Evolutionary conservation across 805 yeast species (phyloP).

Genomic region (Soucietia sequanensis): DNA sequence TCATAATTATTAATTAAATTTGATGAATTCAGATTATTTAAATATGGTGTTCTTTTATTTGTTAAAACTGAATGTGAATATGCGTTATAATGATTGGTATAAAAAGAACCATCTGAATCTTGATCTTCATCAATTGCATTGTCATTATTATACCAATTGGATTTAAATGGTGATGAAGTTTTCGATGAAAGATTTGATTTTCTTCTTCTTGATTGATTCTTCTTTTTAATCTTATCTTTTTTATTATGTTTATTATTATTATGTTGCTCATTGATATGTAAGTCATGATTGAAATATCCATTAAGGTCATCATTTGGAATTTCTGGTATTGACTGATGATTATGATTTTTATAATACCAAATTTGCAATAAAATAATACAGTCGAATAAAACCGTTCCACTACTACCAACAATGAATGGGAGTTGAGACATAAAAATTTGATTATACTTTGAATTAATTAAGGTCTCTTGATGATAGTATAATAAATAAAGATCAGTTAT

Average conservation of each 20-base stretch:
- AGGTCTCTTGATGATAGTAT: slow-evolving; percentile 11
- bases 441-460: slow-evolving; percentile 22
- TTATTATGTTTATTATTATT: no score
- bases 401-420: slow-evolving; percentile 81
- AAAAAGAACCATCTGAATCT: not conserved
- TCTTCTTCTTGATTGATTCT: no score
- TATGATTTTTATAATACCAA: slow-evolving; percentile 15
- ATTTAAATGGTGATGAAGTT: slow-evolving; percentile 33
- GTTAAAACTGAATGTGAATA: not conserved
- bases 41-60: not conserved
- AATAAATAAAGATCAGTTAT: slow-evolving; percentile 28
- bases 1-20: no score
- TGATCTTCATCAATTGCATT: not conserved
- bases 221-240: slow-evolving; percentile 1
- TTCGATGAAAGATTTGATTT: no score
- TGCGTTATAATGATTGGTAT: slow-evolving; percentile 1
- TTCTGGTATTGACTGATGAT: slow-evolving; percentile 5
- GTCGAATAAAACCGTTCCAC: slow-evolving; percentile 76
- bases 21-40: no score
- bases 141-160: slow-evolving; percentile 38
- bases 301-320: not conserved
- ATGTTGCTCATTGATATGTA: slow-evolving; percentile 1
- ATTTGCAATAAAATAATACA: slow-evolving; percentile 31
- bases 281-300: not conserved
- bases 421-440: slow-evolving; percentile 64